Percentiles rank a stretch among this genome's conserved stretches.
Conservation (phyloP, 140 eudicot species). For the Flaveria floridana region DNA sequence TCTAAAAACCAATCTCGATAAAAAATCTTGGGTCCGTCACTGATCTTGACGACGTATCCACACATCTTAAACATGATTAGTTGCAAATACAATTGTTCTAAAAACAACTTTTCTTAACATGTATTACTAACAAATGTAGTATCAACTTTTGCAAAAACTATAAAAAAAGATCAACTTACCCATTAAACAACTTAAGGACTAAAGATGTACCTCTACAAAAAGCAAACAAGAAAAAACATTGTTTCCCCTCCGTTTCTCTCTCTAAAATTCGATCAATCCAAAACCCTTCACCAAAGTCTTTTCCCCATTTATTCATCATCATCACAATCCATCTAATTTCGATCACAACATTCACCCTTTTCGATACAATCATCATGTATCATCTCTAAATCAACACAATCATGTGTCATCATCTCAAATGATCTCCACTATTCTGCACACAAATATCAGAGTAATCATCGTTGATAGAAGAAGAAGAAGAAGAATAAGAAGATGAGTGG, state of each 20-base stretch:
- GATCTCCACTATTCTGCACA: not conserved
- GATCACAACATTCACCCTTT: conserved; percentile 23
- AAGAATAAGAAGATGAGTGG: conserved; percentile 61
- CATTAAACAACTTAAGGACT: not conserved
- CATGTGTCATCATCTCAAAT: not conserved
- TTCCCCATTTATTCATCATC: conserved; percentile 26
- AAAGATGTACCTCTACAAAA: not conserved
- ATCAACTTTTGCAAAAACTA: not conserved
- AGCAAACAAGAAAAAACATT: conserved; percentile 22
- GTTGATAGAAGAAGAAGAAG: conserved; percentile 16
- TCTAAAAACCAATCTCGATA: too few species aligned
- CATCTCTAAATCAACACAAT: conserved; percentile 21
- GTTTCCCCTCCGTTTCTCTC: conserved; percentile 29
- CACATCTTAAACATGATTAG: too few species aligned
- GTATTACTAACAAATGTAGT: too few species aligned
- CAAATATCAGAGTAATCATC: conserved; percentile 19
- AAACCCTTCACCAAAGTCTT: conserved; percentile 48
- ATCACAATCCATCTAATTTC: not conserved
- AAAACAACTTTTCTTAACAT: too few species aligned
- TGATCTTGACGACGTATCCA: too few species aligned
- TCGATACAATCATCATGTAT: conserved; percentile 17
- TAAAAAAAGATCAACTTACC: not conserved
- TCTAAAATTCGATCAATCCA: conserved; percentile 40
- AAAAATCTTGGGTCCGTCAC: too few species aligned
- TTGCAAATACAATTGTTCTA: too few species aligned